Conservation (phyloP, 2,329 filamentous ascomycete genomes). For the Aureobasidium sp. region DNA sequence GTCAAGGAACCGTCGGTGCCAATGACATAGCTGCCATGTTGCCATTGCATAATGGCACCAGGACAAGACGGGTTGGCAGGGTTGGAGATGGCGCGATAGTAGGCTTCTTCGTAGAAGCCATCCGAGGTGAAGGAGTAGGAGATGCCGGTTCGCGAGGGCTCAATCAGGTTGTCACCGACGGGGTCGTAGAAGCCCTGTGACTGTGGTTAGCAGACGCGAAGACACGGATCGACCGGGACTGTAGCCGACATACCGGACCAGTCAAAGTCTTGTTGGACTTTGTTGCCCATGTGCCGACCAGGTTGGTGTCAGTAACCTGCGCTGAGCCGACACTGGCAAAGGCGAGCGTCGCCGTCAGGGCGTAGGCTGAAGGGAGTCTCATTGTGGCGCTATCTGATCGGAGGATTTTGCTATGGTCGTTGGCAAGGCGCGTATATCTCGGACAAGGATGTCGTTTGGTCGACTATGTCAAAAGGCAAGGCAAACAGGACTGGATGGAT, state of each 20-base stretch:
- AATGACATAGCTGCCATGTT: conserved; percentile 58
- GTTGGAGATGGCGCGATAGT: conserved; percentile 63
- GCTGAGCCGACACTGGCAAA: conserved; percentile 10
- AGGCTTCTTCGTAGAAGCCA: conserved; percentile 62
- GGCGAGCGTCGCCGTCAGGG: conserved; percentile 12
- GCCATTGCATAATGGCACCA: conserved; percentile 62
- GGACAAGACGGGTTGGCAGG: conserved; percentile 49
- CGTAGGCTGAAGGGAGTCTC: conserved; percentile 14
- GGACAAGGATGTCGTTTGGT: not conserved
- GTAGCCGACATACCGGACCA: conserved; percentile 55
- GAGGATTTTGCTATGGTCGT: not conserved
- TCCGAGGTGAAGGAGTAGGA: conserved; percentile 67
- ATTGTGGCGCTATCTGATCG: conserved; percentile 1
- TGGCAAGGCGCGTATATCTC: not conserved
- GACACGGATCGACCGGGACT: too few species aligned
- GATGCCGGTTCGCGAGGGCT: conserved; percentile 60
- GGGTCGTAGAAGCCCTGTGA: conserved; percentile 67
- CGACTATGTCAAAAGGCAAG: not conserved
- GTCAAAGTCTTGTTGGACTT: conserved; percentile 64
- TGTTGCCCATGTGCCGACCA: conserved; percentile 66
- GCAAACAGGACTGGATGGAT: not conserved
- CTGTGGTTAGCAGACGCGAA: too few species aligned
- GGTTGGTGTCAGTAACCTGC: conserved; percentile 23
- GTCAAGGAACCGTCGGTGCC: conserved; percentile 51
- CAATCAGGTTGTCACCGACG: conserved; percentile 56